Evolutionary conservation across 345 rosid genomes (phyloP).

Genomic region (Pseudoturritis turrita): DNA sequence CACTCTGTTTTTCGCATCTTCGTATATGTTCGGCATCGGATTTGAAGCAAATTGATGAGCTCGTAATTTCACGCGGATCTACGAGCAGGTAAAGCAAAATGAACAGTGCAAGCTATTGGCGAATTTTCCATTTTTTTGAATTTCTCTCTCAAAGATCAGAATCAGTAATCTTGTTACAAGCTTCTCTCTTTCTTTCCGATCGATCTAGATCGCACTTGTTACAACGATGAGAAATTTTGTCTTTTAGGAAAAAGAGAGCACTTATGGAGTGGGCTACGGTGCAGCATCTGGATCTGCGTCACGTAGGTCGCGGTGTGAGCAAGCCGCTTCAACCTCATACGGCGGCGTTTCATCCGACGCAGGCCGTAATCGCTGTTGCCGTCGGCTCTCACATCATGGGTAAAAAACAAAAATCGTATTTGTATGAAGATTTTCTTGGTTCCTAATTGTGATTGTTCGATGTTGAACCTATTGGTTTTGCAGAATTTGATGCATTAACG

Average conservation of each 20-base stretch:
- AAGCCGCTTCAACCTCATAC: slow-evolving; percentile 87
- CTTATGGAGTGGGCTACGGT: slow-evolving; percentile 95
- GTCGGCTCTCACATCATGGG: slow-evolving; percentile 74
- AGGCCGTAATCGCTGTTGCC: slow-evolving; percentile 74
- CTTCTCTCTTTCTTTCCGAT: neutral
- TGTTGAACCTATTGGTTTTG: slow-evolving; percentile 4
- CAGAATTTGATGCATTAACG: slow-evolving; percentile 91
- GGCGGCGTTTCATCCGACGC: slow-evolving; percentile 79
- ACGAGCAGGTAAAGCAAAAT: slow-evolving; percentile 18
- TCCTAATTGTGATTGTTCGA: neutral
- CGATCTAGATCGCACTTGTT: slow-evolving; percentile 11
- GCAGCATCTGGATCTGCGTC: slow-evolving; percentile 94
- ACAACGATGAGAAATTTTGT: neutral
- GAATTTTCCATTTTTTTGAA: neutral
- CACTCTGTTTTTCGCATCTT: neutral
- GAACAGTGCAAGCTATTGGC: slow-evolving; percentile 3
- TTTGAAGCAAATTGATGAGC: slow-evolving; percentile 13
- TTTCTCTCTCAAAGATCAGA: neutral
- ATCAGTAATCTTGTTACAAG: slow-evolving; percentile 5
- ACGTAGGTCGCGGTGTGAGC: slow-evolving; percentile 65
- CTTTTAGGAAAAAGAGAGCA: slow-evolving; percentile 1
- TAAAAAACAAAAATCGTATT: no score
- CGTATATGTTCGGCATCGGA: neutral
- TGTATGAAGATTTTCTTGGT: no score
- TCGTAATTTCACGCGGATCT: slow-evolving; percentile 20